These are phyloP conservation scores for Eucalyptus erythrocorys DNA, from an alignment of 345 rosid species.

Conservation along the genomic window DNA sequence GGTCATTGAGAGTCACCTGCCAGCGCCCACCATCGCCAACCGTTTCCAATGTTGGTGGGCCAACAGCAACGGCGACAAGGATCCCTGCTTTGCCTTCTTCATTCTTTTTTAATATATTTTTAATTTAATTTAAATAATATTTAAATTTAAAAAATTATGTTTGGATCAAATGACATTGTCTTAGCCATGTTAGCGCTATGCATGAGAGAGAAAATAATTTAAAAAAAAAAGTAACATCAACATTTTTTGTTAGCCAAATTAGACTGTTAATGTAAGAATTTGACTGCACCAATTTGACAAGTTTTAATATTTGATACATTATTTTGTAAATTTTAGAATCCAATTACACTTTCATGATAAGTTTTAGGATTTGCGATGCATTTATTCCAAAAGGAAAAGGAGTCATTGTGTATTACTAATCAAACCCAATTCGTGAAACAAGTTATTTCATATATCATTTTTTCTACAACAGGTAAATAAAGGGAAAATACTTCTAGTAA, in stretches of 20 bases:
- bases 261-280: background rate
- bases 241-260: background rate
- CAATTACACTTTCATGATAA: no score
- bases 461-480: background rate
- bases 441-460: background rate
- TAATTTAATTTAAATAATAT: no score
- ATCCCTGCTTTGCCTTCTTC: background rate
- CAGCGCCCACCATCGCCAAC: background rate
- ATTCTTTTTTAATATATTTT: no score
- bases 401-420: background rate
- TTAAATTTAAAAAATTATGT: no score
- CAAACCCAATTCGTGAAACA: background rate
- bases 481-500: background rate
- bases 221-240: background rate
- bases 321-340: background rate
- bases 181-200: background rate
- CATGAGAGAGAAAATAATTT: background rate
- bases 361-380: no score
- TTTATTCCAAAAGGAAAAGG: background rate
- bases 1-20: background rate
- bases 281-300: background rate
- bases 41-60: background rate
- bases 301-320: no score
- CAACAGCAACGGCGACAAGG: fast-evolving
- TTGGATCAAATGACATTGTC: background rate